Conservation (phyloP, 2,329 filamentous ascomycete genomes). For the Leptodontidium sp. region DNA sequence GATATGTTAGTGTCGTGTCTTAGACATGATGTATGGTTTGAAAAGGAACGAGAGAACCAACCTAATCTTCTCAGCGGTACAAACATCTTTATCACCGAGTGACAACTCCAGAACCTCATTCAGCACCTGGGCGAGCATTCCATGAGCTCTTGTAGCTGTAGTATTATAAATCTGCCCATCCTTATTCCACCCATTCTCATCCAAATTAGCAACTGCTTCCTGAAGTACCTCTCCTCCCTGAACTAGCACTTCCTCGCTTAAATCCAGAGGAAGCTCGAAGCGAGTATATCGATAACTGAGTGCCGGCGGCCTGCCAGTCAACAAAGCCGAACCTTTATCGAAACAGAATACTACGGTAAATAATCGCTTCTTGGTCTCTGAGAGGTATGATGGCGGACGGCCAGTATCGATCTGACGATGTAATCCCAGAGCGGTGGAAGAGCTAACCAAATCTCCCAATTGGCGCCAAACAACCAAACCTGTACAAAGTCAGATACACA, state of each 20-base stretch:
- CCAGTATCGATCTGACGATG: conserved; percentile 40
- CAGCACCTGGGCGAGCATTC: conserved; percentile 57
- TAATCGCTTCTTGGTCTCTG: conserved; percentile 49
- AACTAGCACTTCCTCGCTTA: conserved; percentile 58
- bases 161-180: conserved; percentile 52
- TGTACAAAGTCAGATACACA: conserved; percentile 31
- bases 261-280: conserved; percentile 62
- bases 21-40: neutral
- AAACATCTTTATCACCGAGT: conserved; percentile 38
- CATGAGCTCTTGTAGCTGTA: conserved; percentile 56
- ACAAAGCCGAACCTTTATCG: conserved; percentile 60
- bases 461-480: conserved; percentile 51
- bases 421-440: conserved; percentile 42
- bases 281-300: conserved; percentile 61
- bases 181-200: conserved; percentile 61
- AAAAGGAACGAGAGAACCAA: conserved; percentile 17
- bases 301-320: conserved; percentile 62
- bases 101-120: conserved; percentile 68
- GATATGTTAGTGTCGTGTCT: conserved; percentile 5
- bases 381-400: conserved; percentile 43
- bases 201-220: conserved; percentile 51
- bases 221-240: conserved; percentile 52
- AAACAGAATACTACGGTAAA: conserved; percentile 51
- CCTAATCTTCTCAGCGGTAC: conserved; percentile 37
- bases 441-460: conserved; percentile 50